A percentile compares a stretch with the other conserved stretches of the same genome.
Evolutionary conservation across 2,329 filamentous ascomycete genomes (phyloP).

Genomic region (Aspergillus udagawae): DNA sequence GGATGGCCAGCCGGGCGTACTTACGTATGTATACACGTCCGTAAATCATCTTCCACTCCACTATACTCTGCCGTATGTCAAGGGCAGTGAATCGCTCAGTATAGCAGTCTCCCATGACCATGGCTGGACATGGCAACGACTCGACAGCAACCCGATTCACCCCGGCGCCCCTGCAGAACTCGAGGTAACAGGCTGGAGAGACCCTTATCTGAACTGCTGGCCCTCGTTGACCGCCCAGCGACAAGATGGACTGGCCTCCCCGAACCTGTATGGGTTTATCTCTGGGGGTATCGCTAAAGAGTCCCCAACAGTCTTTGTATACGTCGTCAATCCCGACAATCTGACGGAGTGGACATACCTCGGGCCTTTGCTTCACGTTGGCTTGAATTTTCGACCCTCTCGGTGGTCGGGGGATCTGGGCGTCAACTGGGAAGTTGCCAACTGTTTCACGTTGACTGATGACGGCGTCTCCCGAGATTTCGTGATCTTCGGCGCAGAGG

Average conservation of each 20-base stretch:
- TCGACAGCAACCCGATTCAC: slow-evolving; percentile 36
- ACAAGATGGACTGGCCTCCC: slow-evolving; percentile 1
- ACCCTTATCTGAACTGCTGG: slow-evolving; percentile 38
- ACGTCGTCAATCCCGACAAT: slow-evolving; percentile 39
- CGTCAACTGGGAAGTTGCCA: slow-evolving; percentile 37
- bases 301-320: slow-evolving; percentile 47
- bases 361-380: slow-evolving; percentile 41
- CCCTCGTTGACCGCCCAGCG: slow-evolving; percentile 14
- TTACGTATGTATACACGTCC: slow-evolving; percentile 41
- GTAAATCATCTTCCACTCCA: slow-evolving; percentile 39
- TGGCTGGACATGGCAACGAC: slow-evolving; percentile 36
- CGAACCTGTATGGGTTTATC: slow-evolving; percentile 45
- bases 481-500: slow-evolving; percentile 47
- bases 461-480: slow-evolving; percentile 34
- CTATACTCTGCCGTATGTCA: slow-evolving; percentile 35
- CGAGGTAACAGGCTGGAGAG: slow-evolving; percentile 41
- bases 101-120: slow-evolving; percentile 37
- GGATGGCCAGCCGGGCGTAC: slow-evolving; percentile 19
- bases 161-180: slow-evolving; percentile 29
- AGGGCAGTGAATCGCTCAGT: slow-evolving; percentile 36
- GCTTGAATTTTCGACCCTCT: slow-evolving; percentile 36
- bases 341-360: slow-evolving; percentile 45
- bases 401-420: slow-evolving; percentile 50
- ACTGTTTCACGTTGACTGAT: slow-evolving; percentile 34
- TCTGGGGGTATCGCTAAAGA: slow-evolving; percentile 44